Conservation (phyloP, 2,329 filamentous ascomycete species). For the Myotisia sp. region DNA sequence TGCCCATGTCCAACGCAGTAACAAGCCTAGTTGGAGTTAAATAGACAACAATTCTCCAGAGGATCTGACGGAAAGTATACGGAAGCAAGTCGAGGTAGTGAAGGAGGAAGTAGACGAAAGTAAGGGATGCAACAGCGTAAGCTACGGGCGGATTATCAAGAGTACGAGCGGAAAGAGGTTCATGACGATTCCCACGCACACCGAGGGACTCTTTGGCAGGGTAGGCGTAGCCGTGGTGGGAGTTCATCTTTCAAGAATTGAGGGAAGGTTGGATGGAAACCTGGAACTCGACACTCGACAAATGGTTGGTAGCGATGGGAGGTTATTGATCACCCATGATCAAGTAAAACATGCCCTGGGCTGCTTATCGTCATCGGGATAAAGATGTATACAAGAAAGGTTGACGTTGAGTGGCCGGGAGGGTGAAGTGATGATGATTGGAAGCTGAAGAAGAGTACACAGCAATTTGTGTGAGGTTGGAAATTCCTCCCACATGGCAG, state of each 20-base stretch:
- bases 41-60: slow-evolving; percentile 29
- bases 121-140: slow-evolving; percentile 17
- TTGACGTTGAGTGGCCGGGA: no score
- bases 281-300: no score
- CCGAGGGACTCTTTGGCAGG: slow-evolving; percentile 12
- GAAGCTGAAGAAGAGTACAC: no score
- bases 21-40: slow-evolving; percentile 28
- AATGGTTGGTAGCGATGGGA: no score
- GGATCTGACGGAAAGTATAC: slow-evolving; percentile 18
- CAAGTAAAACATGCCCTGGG: no score
- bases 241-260: slow-evolving; percentile 5
- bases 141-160: slow-evolving; percentile 19
- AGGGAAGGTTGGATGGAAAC: neutral
- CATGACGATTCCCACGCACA: slow-evolving; percentile 20
- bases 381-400: neutral
- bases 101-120: slow-evolving; percentile 20
- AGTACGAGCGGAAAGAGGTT: slow-evolving; percentile 17
- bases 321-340: no score
- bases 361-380: neutral
- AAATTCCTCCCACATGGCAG: no score
- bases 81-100: slow-evolving; percentile 19
- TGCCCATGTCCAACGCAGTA: slow-evolving; percentile 34
- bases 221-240: slow-evolving; percentile 7
- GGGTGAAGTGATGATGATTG: no score
- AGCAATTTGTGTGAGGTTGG: no score